Base-by-base conservation (phyloP, 2,329 filamentous ascomycete species). In the Neoscytalidium dimidiatum region DNA sequence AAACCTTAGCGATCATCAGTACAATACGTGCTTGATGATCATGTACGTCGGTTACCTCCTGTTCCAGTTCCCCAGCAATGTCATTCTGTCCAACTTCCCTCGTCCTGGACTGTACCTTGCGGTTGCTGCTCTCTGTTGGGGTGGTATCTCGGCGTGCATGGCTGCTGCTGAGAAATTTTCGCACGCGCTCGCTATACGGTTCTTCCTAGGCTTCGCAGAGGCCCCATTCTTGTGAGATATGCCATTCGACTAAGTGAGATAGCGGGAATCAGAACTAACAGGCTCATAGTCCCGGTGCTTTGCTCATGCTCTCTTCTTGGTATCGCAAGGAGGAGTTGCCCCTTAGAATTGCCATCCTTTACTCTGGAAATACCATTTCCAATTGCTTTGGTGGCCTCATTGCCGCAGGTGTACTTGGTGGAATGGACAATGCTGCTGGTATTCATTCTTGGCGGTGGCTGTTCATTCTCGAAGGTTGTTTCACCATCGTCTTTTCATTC, bases 371-470 rank as follows among this genome's bases (percentile, higher is more conserved):
- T 1, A 72, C 84, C 19, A 77, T 85, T 33, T 80, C 79, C 60
- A 81, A 75, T 57, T 83, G 83, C 3, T 86, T 86, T 68, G 82
- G 82, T 21, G 83, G 81, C 31, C 76, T 86, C 28, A 83, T 86
- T 56, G 83, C 81, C 5, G 84, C 84, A 3, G 83, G 82, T 5
- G 84, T 85, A 29, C 74, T 82, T 4, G 69, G 73, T 26, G 80
- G 80, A 3, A 72, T 80, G 66, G 71, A 74, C 28, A 35, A 51
- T 23, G 35, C 62, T 3, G 64, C 66, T 9, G 78, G 76, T 0
- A 64, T 79, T 3, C 66, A 68, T 4, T 76, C 74, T 0, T 80
- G 77, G 77, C 70, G 71, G 58, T 79, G 74, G 74, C 71, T 77
- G 0, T 77, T 64, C 35, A 53, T 52, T 26, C 73, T 78, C 52